Conservation (phyloP, 768 basidiomycete genomes). For the Boletus tomentosulus region DNA sequence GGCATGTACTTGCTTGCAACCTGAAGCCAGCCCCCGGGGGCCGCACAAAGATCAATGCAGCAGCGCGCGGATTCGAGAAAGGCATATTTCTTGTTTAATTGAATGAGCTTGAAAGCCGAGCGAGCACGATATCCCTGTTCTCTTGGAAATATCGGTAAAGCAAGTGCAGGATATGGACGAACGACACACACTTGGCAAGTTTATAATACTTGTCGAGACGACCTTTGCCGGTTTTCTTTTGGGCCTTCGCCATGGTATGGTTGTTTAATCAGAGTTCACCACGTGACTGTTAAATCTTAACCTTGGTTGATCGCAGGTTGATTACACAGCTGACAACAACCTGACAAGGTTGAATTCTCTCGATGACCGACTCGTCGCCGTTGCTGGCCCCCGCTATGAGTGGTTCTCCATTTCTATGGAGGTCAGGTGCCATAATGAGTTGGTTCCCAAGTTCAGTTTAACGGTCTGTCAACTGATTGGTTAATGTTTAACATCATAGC, state of each 20-base stretch:
- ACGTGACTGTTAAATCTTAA: conserved; percentile 17
- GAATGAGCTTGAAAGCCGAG: conserved; percentile 98
- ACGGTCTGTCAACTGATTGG: neutral
- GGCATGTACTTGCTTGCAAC: conserved; percentile 99
- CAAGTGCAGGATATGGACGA: conserved; percentile 1
- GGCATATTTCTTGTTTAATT: conserved; percentile 96
- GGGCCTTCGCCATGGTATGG: conserved; percentile 63
- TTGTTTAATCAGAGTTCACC: neutral
- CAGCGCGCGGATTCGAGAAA: conserved; percentile 88
- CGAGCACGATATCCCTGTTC: conserved; percentile 99
- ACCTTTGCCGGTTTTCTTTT: conserved; percentile 95
- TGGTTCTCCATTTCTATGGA: conserved; percentile 35
- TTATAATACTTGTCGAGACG: conserved; percentile 97
- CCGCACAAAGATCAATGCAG: conserved; percentile 96
- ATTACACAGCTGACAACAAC: neutral
- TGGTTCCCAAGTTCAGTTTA: conserved; percentile 4
- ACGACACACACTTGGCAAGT: conserved; percentile 67
- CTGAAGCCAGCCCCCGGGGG: conserved; percentile 98
- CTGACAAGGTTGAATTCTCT: neutral
- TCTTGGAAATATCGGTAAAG: conserved; percentile 39
- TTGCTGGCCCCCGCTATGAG: conserved; percentile 18
- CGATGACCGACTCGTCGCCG: conserved; percentile 30
- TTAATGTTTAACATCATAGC: conserved; percentile 22
- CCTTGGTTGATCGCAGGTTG: neutral
- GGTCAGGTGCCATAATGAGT: conserved; percentile 42